Base-by-base conservation (phyloP, 2,329 filamentous ascomycete genomes). In the Raffaelea ambrosiae region DNA sequence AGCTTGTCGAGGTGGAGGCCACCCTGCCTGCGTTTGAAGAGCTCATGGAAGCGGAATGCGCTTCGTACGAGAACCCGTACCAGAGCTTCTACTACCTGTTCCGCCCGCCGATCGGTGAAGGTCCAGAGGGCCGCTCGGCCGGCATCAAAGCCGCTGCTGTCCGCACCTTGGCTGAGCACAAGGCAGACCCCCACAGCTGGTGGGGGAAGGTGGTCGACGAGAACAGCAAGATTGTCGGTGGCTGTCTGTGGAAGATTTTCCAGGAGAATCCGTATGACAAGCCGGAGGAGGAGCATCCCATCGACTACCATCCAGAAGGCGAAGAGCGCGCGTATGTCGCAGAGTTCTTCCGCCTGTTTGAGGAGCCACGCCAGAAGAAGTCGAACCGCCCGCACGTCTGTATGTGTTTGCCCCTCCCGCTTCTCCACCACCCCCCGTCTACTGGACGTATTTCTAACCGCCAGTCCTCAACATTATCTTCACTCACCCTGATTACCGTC, bases 191-290 rank as follows among this genome's bases (percentile, higher is more conserved):
- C 8, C 19, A 19, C 7, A 19, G 26, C 39, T 23, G 21, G 9
- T 47, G 45, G 45, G 21, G 29, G 16, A 47, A 47, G 29, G 45
- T 47, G 3, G 45, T 47, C 16, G 45, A 47, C 29, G 19, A 18
- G 8, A 5, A 18, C 7, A 39, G 45, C 20, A 47, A 42, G 29
- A 47, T 47, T 26, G 45, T n/a, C 16, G 45, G 39, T 14, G 26
- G 22, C 13, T 41, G 21, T 8, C 29, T 47, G 14, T 47, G 45
- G 45, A 47, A 47, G 29, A 26, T 42, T 11, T 47, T 21, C 18
- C 5, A n/a, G 14, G 26, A 23, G 4, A 16, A n/a, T 16, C 45
- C 45, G 4, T 22, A n/a, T 4, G 18, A 14, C 23, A 22, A 21
- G 23, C 36, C 11, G 19, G 38, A 36, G 10, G n/a, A n/a, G n/a